phyloP scores from a whole-genome alignment of 805 yeast genomes.

The Saccharomyces kudriavzevii region DNA sequence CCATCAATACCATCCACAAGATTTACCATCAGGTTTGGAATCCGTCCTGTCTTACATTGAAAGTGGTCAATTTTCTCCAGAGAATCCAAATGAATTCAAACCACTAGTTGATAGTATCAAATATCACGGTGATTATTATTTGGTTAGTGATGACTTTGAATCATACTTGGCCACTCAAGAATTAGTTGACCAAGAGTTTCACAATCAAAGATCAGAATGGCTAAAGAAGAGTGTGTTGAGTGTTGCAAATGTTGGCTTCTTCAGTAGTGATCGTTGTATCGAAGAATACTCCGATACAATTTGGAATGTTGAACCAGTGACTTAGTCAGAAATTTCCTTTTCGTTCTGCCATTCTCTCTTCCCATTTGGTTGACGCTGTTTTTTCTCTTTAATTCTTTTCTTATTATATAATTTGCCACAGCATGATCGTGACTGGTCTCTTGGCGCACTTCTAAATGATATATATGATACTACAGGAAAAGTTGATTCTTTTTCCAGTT shows the following conservation, averaged over 20 bases:
- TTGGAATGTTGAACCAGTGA: conserved; percentile 80
- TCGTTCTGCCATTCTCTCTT: background rate
- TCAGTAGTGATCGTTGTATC: conserved; percentile 83
- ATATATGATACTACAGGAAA: background rate
- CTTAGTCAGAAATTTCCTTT: background rate
- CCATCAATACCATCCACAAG: conserved; percentile 50
- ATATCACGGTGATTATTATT: conserved; percentile 74
- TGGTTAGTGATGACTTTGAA: conserved; percentile 85
- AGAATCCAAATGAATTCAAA: conserved; percentile 49
- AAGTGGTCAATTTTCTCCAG: conserved; percentile 62
- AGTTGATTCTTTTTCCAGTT: background rate
- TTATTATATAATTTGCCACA: background rate
- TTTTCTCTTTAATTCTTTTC: background rate
- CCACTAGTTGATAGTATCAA: conserved; percentile 62
- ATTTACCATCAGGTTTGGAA: conserved; percentile 50
- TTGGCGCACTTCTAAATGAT: background rate
- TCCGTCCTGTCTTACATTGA: conserved; percentile 62
- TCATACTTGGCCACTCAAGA: conserved; percentile 76
- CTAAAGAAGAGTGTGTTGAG: conserved; percentile 62
- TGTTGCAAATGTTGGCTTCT: conserved; percentile 92
- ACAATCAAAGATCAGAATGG: conserved; percentile 62
- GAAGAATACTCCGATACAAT: conserved; percentile 86
- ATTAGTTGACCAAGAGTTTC: conserved; percentile 63
- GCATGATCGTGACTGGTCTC: background rate
- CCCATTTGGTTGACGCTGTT: background rate